Evolutionary conservation across 805 yeast genomes (phyloP), one percentile per base, ranked within the genome.

Genomic region (Blastobotrys muscicola): DNA sequence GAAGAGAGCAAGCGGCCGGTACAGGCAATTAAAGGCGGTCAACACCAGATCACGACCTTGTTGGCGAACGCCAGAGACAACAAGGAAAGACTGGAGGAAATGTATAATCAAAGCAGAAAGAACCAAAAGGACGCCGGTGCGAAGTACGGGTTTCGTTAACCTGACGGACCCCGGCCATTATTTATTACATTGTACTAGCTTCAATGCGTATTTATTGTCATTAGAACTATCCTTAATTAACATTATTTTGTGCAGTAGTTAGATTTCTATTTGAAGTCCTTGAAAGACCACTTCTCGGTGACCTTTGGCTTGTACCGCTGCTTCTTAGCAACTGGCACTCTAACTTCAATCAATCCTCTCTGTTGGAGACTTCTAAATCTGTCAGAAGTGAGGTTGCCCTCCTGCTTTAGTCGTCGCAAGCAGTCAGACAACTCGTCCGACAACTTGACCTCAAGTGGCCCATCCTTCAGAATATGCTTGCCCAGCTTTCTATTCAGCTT

Each of bases 231-330:
- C 20, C 36, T 11, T 2, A 4, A 14, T 30, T 39, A 33, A 12
- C 20, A 10, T 29, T 26, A 11, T 10, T 8, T 23, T 29, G 6
- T 23, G 10, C 15, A 34, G 11, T 35, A 38, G 8, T 29, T 6
- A 8, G 16, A 31, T 10, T 13, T 34, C 41, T 42, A 45, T 42
- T 39, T 55, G 45, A 84, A 85, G 65, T 90, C 94, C 68, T 90
- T 90, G 67, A 83, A 85, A 30, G 89, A 75, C 94, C 94, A 86
- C 66, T 89, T 90, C 63, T 90, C 96, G 29, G 94, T 83, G 49
- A 82, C 65, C 70, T 82, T 85, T 46, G 74, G 81, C 53, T 78
- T 71, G 57, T 80, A 82, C 60, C 76, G 80, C 59, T 82, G 75
- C 61, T 69, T 76, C 61, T 76, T 77, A 51, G 70, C 71, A 45